These are phyloP conservation scores for Talaromyces borbonicus DNA, from an alignment of 495 filamentous ascomycete species.

Conservation along the genomic window DNA sequence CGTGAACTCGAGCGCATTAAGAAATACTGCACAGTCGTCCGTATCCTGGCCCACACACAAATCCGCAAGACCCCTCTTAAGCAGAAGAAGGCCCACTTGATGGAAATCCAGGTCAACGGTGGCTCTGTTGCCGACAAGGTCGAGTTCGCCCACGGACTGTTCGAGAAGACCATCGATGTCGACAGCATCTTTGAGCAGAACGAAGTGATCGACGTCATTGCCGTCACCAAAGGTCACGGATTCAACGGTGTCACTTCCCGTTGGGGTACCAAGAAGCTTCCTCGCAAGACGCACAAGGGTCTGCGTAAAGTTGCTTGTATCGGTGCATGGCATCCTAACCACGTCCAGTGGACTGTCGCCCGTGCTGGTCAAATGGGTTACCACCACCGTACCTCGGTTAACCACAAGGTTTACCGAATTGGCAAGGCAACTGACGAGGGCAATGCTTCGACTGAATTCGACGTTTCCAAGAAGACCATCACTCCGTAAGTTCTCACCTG, in stretches of 20 bases:
- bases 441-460: conserved; percentile 91
- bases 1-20: conserved; percentile 99
- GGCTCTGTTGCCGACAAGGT: conserved; percentile 93
- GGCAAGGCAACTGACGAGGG: conserved; percentile 79
- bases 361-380: conserved; percentile 99
- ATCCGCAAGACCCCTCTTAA: conserved; percentile 98
- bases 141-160: conserved; percentile 82
- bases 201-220: conserved; percentile 99
- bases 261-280: conserved; percentile 99
- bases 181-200: conserved; percentile 96
- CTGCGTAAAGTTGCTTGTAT: conserved; percentile 99
- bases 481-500: conserved; percentile 70
- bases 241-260: conserved; percentile 93
- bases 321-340: conserved; percentile 99
- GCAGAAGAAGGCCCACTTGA: conserved; percentile 99
- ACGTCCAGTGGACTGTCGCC: conserved; percentile 99
- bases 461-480: conserved; percentile 98
- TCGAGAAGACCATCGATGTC: conserved; percentile 97
- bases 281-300: conserved; percentile 99
- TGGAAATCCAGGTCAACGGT: conserved; percentile 99
- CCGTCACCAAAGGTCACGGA: conserved; percentile 99
- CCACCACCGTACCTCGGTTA: conserved; percentile 99
- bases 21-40: conserved; percentile 99
- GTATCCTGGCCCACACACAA: conserved; percentile 98
- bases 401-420: conserved; percentile 99